Evolutionary conservation across 2,329 filamentous ascomycete species (phyloP), one percentile per base, ranked within the genome.

Genomic region (Dactylella cylindrospora): DNA sequence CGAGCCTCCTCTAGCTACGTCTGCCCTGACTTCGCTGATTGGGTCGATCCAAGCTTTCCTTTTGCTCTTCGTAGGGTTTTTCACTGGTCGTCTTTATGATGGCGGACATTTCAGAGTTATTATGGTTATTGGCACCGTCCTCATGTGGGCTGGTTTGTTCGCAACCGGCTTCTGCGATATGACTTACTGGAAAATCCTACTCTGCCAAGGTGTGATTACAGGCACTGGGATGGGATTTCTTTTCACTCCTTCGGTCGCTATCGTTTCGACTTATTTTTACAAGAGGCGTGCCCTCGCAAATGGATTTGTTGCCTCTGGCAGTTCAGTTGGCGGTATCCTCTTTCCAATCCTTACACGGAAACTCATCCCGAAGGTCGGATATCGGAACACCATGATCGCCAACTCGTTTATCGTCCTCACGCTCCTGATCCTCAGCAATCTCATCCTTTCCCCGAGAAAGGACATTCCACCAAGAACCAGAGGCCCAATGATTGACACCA

Each of bases 341-440:
- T 87, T 84, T 68, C 83, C 84, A 0, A 74, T 80, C 1, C 76
- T 81, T 13, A 75, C 79, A 1, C 74, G 77, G 67, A 77, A 81
- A 49, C 71, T 85, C 8, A 72, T 84, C 1, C 80, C 82, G 0
- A 74, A 73, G 13, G 72, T 85, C 2, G 84, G 84, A 0, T 86
- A 84, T 67, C 75, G 76, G 0, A 85, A 83, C 82, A 83, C 84
- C 0, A 76, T 84, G n/a, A 75, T 86, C 45, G 76, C 86, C 25
- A 80, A 81, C 20, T 65, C 84, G 1, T 76, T 68, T 0, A 72
- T 75, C 0, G 67, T 75, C 3, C 70, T 75, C 1, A 70, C 72
- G 2, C 72, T 72, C 22, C 66, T 77, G 13, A 53, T 77, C 7
- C 74, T 79, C 26, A 72, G 78, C n/a, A 75, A 74, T 55, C 75